Base-by-base conservation (phyloP, 2,329 filamentous ascomycete species). In the Colletotrichum plurivorum region DNA sequence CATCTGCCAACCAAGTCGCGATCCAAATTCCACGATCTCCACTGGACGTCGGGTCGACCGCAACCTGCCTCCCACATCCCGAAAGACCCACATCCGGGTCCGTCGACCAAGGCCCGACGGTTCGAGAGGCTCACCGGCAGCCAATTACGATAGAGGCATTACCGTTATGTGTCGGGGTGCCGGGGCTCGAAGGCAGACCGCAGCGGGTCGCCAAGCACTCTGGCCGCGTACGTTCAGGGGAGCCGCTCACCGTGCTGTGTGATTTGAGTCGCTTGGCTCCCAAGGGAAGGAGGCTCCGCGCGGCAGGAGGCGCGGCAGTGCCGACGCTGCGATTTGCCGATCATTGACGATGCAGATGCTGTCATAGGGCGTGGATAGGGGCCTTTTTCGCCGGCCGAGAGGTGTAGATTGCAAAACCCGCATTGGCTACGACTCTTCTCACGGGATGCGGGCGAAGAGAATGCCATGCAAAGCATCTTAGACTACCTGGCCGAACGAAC, bases 221-320 rank as follows among this genome's bases (percentile, higher is more conserved):
- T 56, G 63, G 63, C 63, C 63, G 51, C 64, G 64, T 57, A 51
- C 56, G 64, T 67, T 67, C 64, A 63, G 58, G 51, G 58, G 64
- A 10, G 10, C 31, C 6, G 31, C 31, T 36, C 31, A 36, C 31
- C 31, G 31, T 36, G 31, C 31, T 9, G 8, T 10, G 31, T 9
- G 31, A 10, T 8, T 36, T 36, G 31, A 10, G 31, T 36, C 10
- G 8, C 8, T 36, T 36, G 10, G 10, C 31, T 10, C 31, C 31
- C 31, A 36, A 36, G 31, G 31, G 9, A 36, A 10, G 31, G 8
- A 10, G 54, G 27, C 22, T 27, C 16, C 18, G 51, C 57, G 46
- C 46, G 39, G 49, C 25, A 46, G 48, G 55, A 66, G 62, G 46
- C 55, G 49, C 57, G 57, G 57, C 31, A 36, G 31, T 55, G 31